Percentiles rank a stretch among this genome's conserved stretches.
phyloP scores from a whole-genome alignment of 176 grass and related monocot species.

The Raddia distichophylla region DNA sequence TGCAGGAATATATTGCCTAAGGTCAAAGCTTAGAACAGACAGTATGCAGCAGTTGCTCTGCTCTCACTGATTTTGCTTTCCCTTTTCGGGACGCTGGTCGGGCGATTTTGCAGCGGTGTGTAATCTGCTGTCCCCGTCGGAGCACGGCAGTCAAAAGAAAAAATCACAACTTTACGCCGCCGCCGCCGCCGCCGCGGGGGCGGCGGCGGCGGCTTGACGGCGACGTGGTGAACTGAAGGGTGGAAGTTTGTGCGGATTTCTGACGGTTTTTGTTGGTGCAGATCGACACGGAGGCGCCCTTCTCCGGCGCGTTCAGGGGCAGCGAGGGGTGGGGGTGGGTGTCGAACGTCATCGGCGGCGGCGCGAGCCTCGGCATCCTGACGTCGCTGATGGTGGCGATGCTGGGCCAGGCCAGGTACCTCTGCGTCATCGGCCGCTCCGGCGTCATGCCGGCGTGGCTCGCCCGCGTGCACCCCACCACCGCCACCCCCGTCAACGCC shows the following conservation, averaged over 20 bases:
- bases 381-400: conserved; percentile 93
- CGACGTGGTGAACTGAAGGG: neutral
- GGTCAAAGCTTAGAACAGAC: neutral
- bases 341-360: conserved; percentile 77
- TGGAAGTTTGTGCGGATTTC: neutral
- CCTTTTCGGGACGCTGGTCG: conserved; percentile 21
- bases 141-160: neutral
- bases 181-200: too few relatives aligned
- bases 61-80: neutral
- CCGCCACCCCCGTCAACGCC: conserved; percentile 88
- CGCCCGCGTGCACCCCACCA: conserved; percentile 67
- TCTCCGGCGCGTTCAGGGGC: conserved; percentile 76
- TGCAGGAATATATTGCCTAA: conserved; percentile 34
- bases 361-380: conserved; percentile 86
- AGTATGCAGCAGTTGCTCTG: neutral
- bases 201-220: too few relatives aligned
- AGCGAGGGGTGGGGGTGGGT: conserved; percentile 68
- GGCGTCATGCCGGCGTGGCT: conserved; percentile 82
- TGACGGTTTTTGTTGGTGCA: conserved; percentile 25
- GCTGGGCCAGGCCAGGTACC: conserved; percentile 88
- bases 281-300: conserved; percentile 87
- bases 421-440: conserved; percentile 95
- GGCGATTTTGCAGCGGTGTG: neutral
- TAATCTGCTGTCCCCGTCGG: conserved; percentile 36
- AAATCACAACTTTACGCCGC: too few relatives aligned